Base-by-base conservation (phyloP, 2,329 filamentous ascomycete genomes). In the Furcasterigmium furcatum region DNA sequence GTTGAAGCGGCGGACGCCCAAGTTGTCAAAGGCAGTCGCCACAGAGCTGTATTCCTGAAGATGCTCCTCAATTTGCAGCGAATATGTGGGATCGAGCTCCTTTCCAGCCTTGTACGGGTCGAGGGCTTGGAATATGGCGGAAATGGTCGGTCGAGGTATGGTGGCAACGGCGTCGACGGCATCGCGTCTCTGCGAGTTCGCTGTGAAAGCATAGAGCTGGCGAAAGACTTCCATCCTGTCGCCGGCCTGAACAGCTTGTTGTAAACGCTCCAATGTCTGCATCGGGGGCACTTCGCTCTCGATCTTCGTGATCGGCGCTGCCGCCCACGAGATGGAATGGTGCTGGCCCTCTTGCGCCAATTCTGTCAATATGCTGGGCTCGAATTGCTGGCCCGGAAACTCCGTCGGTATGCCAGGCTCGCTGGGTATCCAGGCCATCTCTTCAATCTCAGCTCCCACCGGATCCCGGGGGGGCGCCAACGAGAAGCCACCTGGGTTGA, bases 71-170 rank as follows among this genome's bases (percentile, higher is more conserved):
- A 78, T 60, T 14, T 57, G 51, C 16, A 73, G 49, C 14, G 70
- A 66, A 29, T 72, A 58, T 10, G 66, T 64, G 4, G 71, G 59
- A 57, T 85, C 82, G 18, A 80, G 58, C 12, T 74, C 62, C 18
- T 64, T 58, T 43, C 76, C 68, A 16, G 81, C 63, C 19, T 62
- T 56, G 5, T 77, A 55, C 0, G 86, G 84, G 46, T 87, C 81
- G 9, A 91, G 62, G 5, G 74, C 70, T 27, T 75, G 73, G 24
- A 91, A 60, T 9, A 87, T 74, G 51, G 86, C 81, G 2, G 81
- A 79, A 56, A 90, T 83, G 1, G 74, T 74, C 2, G 74, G 67
- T 2, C 71, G 61, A 1, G 84, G 72, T 19, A 90, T 57, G 1
- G 50, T 19, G 6, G 20, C 13, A 8, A 52, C 19, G 13, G 46